Base-by-base conservation (phyloP, 2,329 filamentous ascomycete genomes). In the Onygena corvina region DNA sequence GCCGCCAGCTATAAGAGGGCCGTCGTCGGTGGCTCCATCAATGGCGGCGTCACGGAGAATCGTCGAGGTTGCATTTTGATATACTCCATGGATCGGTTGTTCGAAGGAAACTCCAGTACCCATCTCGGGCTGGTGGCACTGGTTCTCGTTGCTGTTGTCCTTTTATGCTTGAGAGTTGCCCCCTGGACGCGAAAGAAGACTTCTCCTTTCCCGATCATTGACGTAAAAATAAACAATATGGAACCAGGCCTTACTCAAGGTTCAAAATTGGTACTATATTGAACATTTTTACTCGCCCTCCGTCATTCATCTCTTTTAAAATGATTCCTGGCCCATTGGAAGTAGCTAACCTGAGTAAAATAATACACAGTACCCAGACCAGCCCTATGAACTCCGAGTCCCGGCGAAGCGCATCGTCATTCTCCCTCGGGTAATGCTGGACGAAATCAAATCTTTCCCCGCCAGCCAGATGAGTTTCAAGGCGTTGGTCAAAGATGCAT, bases 401-500 rank as follows among this genome's bases (percentile, higher is more conserved):
- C 36, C 36, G 9, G 36, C 36, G 9, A 21, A 40, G 20, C 36
- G 20, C 14, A 40, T 40, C 18, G 25, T 23, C 21, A 40, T 40
- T 40, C 36, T 40, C 6, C 36, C 36, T 5, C 36, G 36, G 3
- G n/a, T 12, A 40, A 6, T 23, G 4, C 20, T 40, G 36, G 36
- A 40, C 14, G 36, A 40, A 21, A 23, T 40, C 6, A 40, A 40
- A 12, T 11, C 11, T 2, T 40, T 40, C 14, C 36, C 36, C 8
- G 36, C 21, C 11, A 40, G 18, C 18, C 36, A 40, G 36, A 40
- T 40, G 36, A 40, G 36, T 21, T 40, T 40, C 20, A 40, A 40
- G 20, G 36, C 36, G 12, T 18, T 40, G 3, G 36, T 40, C 3
- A 40, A 40, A 23, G 36, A 40, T 21, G 20, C 36, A n/a, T 23